Conservation (phyloP, 2,329 filamentous ascomycete genomes). For the Aschersonia sp. region DNA sequence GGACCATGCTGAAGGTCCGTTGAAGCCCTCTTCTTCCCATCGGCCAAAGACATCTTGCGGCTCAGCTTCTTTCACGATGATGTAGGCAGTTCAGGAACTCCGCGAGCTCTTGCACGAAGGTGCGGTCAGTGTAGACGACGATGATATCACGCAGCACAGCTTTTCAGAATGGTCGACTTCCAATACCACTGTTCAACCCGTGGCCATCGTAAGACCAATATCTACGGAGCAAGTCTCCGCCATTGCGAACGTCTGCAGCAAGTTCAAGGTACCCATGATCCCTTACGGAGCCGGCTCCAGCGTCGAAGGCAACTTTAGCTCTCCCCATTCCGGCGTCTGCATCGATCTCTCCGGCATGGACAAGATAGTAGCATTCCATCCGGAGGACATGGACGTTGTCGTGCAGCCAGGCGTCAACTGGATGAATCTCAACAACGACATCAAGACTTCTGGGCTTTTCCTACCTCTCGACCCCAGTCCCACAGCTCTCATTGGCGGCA, state of each 20-base stretch:
- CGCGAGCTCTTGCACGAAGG: conserved; percentile 32
- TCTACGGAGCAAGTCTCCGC: conserved; percentile 48
- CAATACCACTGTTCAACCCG: conserved; percentile 47
- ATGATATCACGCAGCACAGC: conserved; percentile 48
- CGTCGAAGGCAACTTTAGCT: conserved; percentile 56
- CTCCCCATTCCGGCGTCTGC: conserved; percentile 51
- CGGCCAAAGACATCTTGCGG: not conserved
- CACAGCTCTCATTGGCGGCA: conserved; percentile 39
- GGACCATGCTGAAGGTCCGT: conserved; percentile 9
- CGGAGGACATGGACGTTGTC: conserved; percentile 56
- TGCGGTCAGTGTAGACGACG: conserved; percentile 46
- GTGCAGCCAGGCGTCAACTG: conserved; percentile 56
- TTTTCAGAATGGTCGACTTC: conserved; percentile 58
- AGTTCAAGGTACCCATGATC: conserved; percentile 53
- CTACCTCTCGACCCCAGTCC: conserved; percentile 58
- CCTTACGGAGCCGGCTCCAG: conserved; percentile 62
- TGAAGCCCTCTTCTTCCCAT: not conserved
- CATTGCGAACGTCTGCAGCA: conserved; percentile 47
- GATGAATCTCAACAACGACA: conserved; percentile 50
- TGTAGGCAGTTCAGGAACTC: conserved; percentile 8
- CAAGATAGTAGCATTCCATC: conserved; percentile 45
- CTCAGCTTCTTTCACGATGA: not conserved
- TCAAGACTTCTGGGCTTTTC: conserved; percentile 48
- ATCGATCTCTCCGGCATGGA: conserved; percentile 59
- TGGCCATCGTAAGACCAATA: conserved; percentile 50